A percentile compares a stretch with the other conserved stretches of the same genome.
phyloP scores from a whole-genome alignment of 106 monocot genomes.

The Platanthera zijinensis region DNA sequence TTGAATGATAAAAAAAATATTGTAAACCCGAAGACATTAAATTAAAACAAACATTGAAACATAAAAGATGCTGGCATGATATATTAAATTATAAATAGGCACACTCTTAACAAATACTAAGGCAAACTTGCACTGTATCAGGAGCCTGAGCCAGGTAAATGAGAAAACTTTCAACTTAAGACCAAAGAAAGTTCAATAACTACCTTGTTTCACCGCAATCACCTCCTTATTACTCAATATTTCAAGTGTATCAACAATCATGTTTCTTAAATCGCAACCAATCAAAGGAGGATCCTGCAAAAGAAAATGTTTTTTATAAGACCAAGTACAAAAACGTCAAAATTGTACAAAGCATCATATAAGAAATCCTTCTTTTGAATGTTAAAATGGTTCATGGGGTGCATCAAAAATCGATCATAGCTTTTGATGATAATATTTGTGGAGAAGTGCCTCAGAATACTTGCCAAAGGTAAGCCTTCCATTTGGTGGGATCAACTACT shows the following conservation, averaged over 20 bases:
- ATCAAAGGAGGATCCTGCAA: slow-evolving; percentile 93
- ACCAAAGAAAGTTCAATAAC: not conserved
- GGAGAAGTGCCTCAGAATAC: slow-evolving; percentile 61
- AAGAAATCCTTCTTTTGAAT: no score
- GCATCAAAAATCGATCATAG: not conserved
- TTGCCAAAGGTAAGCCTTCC: slow-evolving; percentile 75
- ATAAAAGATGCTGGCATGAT: no score
- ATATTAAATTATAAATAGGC: no score
- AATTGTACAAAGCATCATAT: no score
- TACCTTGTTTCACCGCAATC: slow-evolving; percentile 94
- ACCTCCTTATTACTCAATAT: slow-evolving; percentile 92
- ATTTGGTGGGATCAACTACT: slow-evolving; percentile 58
- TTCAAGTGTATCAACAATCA: slow-evolving; percentile 67
- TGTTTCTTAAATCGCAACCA: slow-evolving; percentile 87
- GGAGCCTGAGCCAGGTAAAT: no score
- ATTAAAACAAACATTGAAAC: no score
- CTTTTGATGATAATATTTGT: slow-evolving; percentile 52
- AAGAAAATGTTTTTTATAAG: not conserved
- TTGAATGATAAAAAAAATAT: no score
- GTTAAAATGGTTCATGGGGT: no score
- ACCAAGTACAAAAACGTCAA: not conserved
- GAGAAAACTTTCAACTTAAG: not conserved
- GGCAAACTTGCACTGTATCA: no score
- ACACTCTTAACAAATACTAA: no score
- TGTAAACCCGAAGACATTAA: no score